phyloP scores from a whole-genome alignment of 345 rosid species.

The Kernera saxatilis region DNA sequence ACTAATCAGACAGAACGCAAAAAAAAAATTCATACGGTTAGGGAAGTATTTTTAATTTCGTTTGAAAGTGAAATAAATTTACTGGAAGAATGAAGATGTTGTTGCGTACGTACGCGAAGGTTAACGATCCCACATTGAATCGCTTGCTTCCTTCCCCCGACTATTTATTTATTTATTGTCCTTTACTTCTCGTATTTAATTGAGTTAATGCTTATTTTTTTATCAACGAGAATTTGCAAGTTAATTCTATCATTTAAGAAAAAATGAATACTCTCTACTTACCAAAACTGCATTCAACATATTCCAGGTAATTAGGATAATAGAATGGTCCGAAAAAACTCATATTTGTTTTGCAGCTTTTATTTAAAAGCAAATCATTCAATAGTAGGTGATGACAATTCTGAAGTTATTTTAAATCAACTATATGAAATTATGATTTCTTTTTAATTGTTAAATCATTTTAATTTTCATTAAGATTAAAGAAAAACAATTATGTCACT shows the following conservation, averaged over 20 bases:
- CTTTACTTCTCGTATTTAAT: not conserved
- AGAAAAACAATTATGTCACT: too few relatives aligned
- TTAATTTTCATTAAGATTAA: too few relatives aligned
- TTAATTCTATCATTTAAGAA: not conserved
- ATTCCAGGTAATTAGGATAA: too few relatives aligned
- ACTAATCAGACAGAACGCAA: slow-evolving; percentile 1
- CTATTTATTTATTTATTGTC: not conserved
- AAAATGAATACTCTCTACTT: not conserved
- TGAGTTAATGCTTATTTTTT: not conserved
- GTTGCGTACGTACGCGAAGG: not conserved
- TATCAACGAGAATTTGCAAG: not conserved
- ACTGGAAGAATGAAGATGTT: not conserved
- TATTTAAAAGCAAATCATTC: too few relatives aligned
- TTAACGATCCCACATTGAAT: not conserved
- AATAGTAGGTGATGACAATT: too few relatives aligned
- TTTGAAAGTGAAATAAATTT: not conserved
- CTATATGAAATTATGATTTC: too few relatives aligned
- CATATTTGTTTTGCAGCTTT: too few relatives aligned
- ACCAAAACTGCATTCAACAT: too few relatives aligned
- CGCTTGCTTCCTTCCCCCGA: not conserved
- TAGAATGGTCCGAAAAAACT: too few relatives aligned
- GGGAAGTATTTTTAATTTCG: not conserved
- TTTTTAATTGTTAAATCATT: too few relatives aligned
- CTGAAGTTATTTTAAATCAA: too few relatives aligned
- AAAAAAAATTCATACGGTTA: slow-evolving; percentile 3